Conservation (phyloP, 2,329 filamentous ascomycete species). For the Raffaelea ambrosiae region DNA sequence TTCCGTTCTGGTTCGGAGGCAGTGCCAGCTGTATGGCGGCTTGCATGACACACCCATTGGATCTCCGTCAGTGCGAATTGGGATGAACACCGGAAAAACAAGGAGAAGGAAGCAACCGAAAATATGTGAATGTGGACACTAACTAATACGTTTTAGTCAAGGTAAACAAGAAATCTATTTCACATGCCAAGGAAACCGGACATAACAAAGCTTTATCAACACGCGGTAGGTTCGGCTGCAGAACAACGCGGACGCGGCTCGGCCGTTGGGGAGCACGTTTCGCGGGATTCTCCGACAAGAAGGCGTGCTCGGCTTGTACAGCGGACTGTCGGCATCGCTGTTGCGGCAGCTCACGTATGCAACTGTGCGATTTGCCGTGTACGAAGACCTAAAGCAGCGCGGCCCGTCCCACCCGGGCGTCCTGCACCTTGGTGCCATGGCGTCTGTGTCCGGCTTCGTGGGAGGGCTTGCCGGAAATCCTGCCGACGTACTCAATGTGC, state of each 20-base stretch:
- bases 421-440: constrained; percentile 52
- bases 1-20: constrained; percentile 2
- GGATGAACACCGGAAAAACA: no score
- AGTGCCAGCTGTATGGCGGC: neutral
- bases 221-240: neutral
- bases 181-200: neutral
- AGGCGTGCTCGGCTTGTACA: constrained; percentile 59
- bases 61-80: neutral
- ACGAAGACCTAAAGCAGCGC: constrained; percentile 59
- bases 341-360: constrained; percentile 64
- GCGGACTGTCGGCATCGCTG: constrained; percentile 58
- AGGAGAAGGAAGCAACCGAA: no score
- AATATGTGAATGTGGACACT: no score
- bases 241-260: neutral
- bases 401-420: constrained; percentile 34
- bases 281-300: constrained; percentile 24
- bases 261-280: neutral
- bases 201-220: neutral
- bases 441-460: constrained; percentile 57
- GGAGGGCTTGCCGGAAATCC: constrained; percentile 53
- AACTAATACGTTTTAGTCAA: neutral
- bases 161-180: neutral
- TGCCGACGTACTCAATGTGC: constrained; percentile 18
- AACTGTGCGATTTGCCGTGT: constrained; percentile 61
- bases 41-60: neutral